Percentiles rank a stretch among this genome's conserved stretches.
Evolutionary conservation across 2,329 filamentous ascomycete genomes (phyloP).

Genomic region (Colletotrichum sp.): DNA sequence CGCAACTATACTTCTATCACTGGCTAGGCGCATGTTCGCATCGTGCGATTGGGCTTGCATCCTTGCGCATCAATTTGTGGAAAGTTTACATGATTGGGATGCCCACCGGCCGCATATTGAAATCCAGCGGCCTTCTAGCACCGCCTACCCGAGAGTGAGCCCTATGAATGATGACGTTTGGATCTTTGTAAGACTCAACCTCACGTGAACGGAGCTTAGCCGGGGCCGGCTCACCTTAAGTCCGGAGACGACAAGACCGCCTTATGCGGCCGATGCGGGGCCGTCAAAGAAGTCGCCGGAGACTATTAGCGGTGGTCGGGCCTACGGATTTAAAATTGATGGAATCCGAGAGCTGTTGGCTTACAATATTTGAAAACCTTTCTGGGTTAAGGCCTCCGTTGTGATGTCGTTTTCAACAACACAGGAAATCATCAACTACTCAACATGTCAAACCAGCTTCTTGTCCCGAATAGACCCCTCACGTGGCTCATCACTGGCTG

Average conservation of each 20-base stretch:
- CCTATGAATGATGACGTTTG: background rate
- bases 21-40: background rate
- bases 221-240: background rate
- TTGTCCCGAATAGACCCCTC: slow-evolving; percentile 23
- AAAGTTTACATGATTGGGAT: background rate
- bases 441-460: background rate
- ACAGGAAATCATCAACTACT: background rate
- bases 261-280: background rate
- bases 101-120: background rate
- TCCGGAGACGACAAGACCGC: background rate
- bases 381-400: background rate
- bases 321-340: background rate
- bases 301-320: background rate
- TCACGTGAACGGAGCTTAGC: background rate
- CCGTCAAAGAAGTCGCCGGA: background rate
- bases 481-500: slow-evolving; percentile 55
- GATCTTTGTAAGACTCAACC: background rate
- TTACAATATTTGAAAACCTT: background rate
- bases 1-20: background rate
- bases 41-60: background rate
- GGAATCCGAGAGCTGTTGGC: background rate
- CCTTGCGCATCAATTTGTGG: background rate
- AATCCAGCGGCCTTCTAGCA: fast-evolving
- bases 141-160: background rate
- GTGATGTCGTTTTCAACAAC: background rate